Base-by-base conservation (phyloP, 805 yeast genomes). In the Blastobotrys robertii region DNA sequence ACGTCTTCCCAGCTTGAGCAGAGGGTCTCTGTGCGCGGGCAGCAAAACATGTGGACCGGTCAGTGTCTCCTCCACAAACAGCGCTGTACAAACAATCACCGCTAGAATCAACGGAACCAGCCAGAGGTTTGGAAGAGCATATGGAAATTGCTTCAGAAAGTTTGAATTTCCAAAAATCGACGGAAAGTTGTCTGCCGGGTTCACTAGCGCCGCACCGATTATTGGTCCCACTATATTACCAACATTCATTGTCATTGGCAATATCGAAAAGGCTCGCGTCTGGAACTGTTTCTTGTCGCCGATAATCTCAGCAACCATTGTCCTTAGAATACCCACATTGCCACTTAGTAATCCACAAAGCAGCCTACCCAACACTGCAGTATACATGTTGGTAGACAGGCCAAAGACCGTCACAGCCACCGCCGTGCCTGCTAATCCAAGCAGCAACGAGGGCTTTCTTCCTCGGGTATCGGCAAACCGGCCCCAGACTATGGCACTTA, bases 221-320 rank as follows among this genome's bases (percentile, higher is more conserved):
- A 74, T 59, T 1, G 83, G 82, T 1, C 83, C 84, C 11, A 78
- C 53, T 8, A 77, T 70, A 14, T 73, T 62, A 4, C 84, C 84
- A 13, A 76, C 51, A 50, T 77, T 77, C 70, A 74, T 76, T 5
- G 78, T 61, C 32, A 78, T 60, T 0, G 84, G 82, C 52, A 78
- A 59, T 1, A 76, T 70, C 32, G 78, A 70, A 52, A 78, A 76
- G 0, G 82, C 83, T 12, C 77, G 44, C 8, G 80, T 79, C 57
- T 77, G 82, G 52, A 75, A 81, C 38, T 67, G 65, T 45, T 74
- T 66, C 44, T 75, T 72, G 7, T 59, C 60, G 1, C 79, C 78
- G n/a, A 76, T 58, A 16, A 54, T 41, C 55, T 78, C 84, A 2
- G 83, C 84, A 34, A 78, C 67, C 49, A 70, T 64, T 0, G 83